phyloP scores from a whole-genome alignment of 306 rosid species.

The Purshia tridentata region DNA sequence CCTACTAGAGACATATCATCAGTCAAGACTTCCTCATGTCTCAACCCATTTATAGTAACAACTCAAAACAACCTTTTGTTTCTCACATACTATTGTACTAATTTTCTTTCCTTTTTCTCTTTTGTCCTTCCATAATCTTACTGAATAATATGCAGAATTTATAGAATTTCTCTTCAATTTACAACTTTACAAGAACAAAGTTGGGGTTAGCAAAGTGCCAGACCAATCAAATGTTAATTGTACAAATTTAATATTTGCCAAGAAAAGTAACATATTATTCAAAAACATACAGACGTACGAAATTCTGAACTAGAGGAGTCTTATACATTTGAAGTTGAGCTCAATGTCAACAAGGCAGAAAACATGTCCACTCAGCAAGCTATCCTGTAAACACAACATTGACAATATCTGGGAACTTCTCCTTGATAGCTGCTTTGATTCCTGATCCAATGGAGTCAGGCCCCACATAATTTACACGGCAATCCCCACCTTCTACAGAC shows the following conservation, averaged over 20 bases:
- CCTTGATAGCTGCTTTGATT: slow-evolving; percentile 86
- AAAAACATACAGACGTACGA: background rate
- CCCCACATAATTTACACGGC: slow-evolving; percentile 67
- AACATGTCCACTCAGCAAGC: slow-evolving; percentile 14
- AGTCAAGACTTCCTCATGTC: background rate
- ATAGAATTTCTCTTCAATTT: background rate
- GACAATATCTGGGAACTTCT: slow-evolving; percentile 77
- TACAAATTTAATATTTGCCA: background rate
- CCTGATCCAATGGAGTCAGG: slow-evolving; percentile 92
- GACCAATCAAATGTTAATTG: background rate
- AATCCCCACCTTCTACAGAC: slow-evolving; percentile 61
- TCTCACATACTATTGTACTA: background rate
- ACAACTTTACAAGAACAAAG: background rate
- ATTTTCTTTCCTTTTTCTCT: background rate
- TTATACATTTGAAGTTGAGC: background rate
- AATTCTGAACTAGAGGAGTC: background rate
- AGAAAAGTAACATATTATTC: background rate
- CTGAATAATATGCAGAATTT: background rate
- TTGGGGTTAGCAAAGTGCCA: background rate
- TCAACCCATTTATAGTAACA: background rate
- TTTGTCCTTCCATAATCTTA: background rate
- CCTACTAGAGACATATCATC: slow-evolving; percentile 6
- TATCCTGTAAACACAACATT: slow-evolving; percentile 57
- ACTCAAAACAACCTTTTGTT: background rate
- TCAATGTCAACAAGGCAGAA: background rate